Evolutionary conservation across 257 asterid species (phyloP).

Genomic region (Nicotiana noctiflora): DNA sequence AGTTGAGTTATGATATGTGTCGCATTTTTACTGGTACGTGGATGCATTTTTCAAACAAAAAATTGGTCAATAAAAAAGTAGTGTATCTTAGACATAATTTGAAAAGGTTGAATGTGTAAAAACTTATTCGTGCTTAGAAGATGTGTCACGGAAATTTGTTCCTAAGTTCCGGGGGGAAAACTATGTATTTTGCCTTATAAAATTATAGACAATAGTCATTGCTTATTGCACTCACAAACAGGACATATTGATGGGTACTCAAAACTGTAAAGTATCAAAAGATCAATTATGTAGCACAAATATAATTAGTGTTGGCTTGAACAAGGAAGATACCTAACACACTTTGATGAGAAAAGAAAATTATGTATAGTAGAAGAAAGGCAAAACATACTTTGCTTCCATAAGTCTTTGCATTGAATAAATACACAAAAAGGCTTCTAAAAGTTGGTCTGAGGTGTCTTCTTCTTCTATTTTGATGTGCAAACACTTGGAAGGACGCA

Average conservation of each 20-base stretch:
- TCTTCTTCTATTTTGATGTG: not conserved
- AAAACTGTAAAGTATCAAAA: not conserved
- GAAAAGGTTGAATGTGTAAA: too few relatives aligned
- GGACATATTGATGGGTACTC: not conserved
- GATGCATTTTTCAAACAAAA: too few relatives aligned
- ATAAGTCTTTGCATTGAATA: not conserved
- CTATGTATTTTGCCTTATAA: too few relatives aligned
- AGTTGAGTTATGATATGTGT: too few relatives aligned
- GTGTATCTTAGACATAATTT: too few relatives aligned
- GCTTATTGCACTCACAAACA: not conserved
- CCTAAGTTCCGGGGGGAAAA: too few relatives aligned
- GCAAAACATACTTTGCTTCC: slow-evolving; percentile 4
- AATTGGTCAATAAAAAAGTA: too few relatives aligned
- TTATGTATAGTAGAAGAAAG: not conserved
- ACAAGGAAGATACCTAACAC: slow-evolving; percentile 5
- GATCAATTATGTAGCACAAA: not conserved
- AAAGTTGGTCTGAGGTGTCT: not conserved
- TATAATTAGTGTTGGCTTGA: not conserved
- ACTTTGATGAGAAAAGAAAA: not conserved
- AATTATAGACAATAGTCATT: too few relatives aligned
- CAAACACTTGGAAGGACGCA: not conserved
- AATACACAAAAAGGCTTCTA: not conserved
- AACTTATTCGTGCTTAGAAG: too few relatives aligned
- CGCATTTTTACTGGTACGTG: too few relatives aligned
- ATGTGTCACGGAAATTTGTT: too few relatives aligned